Base-by-base conservation (phyloP, 2,329 filamentous ascomycete genomes). In the Paraconiothyrium brasiliense region DNA sequence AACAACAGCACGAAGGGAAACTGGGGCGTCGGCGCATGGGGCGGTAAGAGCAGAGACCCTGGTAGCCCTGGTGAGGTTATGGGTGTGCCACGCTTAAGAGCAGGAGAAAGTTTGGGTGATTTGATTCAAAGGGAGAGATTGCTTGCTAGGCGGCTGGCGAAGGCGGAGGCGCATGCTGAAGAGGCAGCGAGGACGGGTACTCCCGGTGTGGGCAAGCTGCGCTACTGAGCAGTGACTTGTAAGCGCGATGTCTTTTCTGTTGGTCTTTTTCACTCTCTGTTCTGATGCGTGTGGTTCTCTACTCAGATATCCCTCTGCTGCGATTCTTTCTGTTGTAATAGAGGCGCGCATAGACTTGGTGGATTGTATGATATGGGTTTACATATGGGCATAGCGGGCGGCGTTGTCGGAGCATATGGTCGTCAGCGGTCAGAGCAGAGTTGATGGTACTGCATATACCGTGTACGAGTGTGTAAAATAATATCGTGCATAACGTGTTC, bases 121-220 rank as follows among this genome's bases (percentile, higher is more conserved):
- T 62, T 76, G 14, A 60, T 76, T 24, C 66, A 72, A 34, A 67
- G 73, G 58, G 75, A 77, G 59, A 59, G 73, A 24, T 60, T 60
- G 32, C 39, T 73, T 59, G 69, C 73, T 43, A 60, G 72, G 49
- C 67, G 69, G 62, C 59, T 76, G 61, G 73, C 70, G 1, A 72
- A 71, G 59, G 71, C 64, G 16, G 74, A 74, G 60, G 61, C 52
- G n/a, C 67, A 66, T 59, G 67, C 65, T 27, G 70, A 73, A 22
- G 68, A 73, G 22, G 34, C 39, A 10, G 57, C n/a, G 11, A 27
- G 48, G 30, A 11, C 20, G 27, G 39, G 43, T n/a, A 3, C 37
- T 30, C 44, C n/a, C 11, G 47, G 56, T 16, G 27, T 51, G 35
- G 27, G 46, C 14, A 50, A 44, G 37, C 30, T 58, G 47, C 32